A percentile compares a stretch with the other conserved stretches of the same genome.
Evolutionary conservation across 1,139 yeast genomes (phyloP).

Genomic region (Tardiomyces blankii): DNA sequence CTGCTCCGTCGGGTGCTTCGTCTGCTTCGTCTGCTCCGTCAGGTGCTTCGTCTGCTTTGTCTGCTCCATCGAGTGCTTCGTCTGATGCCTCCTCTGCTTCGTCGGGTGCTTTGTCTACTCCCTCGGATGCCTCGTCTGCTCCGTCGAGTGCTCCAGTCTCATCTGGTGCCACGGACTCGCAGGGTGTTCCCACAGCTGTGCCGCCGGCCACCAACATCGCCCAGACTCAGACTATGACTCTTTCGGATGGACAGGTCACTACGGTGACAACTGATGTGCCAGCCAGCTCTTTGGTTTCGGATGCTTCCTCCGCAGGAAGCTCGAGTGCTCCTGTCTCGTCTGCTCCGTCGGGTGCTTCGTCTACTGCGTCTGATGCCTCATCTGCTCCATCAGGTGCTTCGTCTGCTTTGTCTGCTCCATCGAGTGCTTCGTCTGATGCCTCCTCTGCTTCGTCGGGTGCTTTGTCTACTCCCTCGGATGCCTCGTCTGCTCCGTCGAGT

Average conservation of each 20-base stretch:
- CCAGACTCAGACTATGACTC: too few species aligned
- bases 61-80: background rate
- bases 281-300: background rate
- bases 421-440: background rate
- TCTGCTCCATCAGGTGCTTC: background rate
- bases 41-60: background rate
- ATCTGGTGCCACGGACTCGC: too few species aligned
- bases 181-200: too few species aligned
- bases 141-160: too few species aligned
- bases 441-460: background rate
- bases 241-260: too few species aligned
- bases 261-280: too few species aligned
- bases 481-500: background rate
- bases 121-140: background rate
- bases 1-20: background rate
- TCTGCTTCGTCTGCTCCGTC: background rate
- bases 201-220: too few species aligned
- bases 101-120: background rate
- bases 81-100: constrained; percentile 28
- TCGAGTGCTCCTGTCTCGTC: background rate
- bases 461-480: background rate
- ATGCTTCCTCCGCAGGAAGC: background rate
- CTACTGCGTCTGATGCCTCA: background rate
- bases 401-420: background rate
- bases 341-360: background rate